A percentile compares a stretch with the other conserved stretches of the same genome.
Conservation (phyloP, 768 basidiomycete genomes). For the Tylopilus balloui region DNA sequence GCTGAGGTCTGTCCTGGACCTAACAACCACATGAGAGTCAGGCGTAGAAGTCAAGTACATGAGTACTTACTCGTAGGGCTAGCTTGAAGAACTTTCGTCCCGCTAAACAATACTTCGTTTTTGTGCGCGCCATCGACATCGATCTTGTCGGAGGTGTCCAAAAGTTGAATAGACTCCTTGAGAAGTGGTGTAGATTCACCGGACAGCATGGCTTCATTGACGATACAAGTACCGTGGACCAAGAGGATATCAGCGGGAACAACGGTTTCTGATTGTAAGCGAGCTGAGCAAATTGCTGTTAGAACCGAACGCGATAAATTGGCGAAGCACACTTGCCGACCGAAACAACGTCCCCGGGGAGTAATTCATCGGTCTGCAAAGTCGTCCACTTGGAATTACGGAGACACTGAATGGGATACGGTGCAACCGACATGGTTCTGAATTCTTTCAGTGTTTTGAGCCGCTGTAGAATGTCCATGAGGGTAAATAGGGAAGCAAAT, state of each 20-base stretch:
- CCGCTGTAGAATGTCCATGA: constrained; percentile 49
- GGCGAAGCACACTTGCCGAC: constrained; percentile 51
- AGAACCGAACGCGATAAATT: background rate
- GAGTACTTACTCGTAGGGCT: constrained; percentile 36
- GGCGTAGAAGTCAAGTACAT: background rate
- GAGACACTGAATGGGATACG: constrained; percentile 80
- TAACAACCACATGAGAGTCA: constrained; percentile 3
- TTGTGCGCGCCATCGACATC: constrained; percentile 87
- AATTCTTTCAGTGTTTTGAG: constrained; percentile 91
- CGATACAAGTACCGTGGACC: constrained; percentile 89
- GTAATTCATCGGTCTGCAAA: constrained; percentile 78
- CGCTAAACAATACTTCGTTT: constrained; percentile 87
- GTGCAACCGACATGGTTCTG: constrained; percentile 91
- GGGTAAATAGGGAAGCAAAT: background rate
- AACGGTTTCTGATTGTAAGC: constrained; percentile 73
- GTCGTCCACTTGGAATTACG: constrained; percentile 78
- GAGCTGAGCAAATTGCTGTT: constrained; percentile 38
- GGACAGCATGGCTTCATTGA: constrained; percentile 99
- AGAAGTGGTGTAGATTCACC: constrained; percentile 96
- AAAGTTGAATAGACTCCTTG: constrained; percentile 89
- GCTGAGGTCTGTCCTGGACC: constrained; percentile 37
- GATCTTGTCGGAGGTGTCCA: constrained; percentile 67
- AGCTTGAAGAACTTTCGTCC: constrained; percentile 95
- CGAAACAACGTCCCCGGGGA: constrained; percentile 88
- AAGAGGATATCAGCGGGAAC: constrained; percentile 93